Evolutionary conservation across 2,329 filamentous ascomycete genomes (phyloP).

Genomic region (Pseudocercospora ulei): DNA sequence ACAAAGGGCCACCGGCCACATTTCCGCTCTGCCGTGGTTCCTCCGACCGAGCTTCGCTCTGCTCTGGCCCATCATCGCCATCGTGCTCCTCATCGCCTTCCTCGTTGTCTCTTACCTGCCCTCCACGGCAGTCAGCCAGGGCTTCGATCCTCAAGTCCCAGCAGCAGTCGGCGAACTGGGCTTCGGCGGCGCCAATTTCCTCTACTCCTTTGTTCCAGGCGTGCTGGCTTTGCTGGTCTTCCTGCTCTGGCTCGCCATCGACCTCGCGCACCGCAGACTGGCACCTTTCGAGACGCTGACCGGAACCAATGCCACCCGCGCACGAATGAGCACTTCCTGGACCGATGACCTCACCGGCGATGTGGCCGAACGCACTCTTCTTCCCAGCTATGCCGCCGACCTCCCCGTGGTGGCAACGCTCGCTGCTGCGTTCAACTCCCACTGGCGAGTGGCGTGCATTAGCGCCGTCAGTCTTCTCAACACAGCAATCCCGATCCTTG

Average conservation of each 20-base stretch:
- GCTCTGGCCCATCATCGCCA: constrained; percentile 52
- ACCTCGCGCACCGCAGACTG: constrained; percentile 55
- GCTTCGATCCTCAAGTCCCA: constrained; percentile 61
- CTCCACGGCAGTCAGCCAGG: constrained; percentile 53
- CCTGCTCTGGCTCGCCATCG: constrained; percentile 57
- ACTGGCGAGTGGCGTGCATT: constrained; percentile 56
- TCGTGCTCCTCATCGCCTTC: constrained; percentile 58
- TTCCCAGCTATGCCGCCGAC: constrained; percentile 61
- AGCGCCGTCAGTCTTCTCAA: constrained; percentile 53
- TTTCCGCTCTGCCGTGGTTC: constrained; percentile 55
- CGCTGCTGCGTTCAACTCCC: constrained; percentile 50
- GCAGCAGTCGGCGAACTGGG: constrained; percentile 42
- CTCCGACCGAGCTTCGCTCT: constrained; percentile 58
- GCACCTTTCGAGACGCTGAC: constrained; percentile 59
- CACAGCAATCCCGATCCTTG: constrained; percentile 55
- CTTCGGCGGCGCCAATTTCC: constrained; percentile 79
- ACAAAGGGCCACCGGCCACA: constrained; percentile 5
- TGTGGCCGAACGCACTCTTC: constrained; percentile 53
- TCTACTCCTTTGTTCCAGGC: constrained; percentile 68
- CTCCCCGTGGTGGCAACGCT: constrained; percentile 52
- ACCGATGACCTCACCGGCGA: constrained; percentile 43
- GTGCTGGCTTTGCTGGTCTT: constrained; percentile 58
- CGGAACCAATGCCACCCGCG: constrained; percentile 28
- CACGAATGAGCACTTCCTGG: constrained; percentile 21
- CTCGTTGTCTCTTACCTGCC: constrained; percentile 66